Evolutionary conservation across 2,329 filamentous ascomycete genomes (phyloP).

Genomic region (Anisogramma anomala): DNA sequence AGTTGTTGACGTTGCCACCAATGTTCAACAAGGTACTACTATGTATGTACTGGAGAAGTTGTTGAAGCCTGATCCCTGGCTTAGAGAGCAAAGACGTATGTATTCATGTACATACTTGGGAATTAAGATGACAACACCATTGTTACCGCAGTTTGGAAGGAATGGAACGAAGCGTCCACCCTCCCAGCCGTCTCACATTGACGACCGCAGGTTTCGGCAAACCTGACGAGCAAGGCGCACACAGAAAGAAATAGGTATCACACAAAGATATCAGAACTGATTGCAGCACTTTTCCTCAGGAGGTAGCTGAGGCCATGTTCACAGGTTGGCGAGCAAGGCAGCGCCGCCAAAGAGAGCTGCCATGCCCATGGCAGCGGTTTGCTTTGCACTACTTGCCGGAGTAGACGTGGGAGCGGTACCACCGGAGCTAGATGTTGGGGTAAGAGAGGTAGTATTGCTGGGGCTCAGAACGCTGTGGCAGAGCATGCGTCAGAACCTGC

Average conservation of each 20-base stretch:
- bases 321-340: constrained; percentile 5
- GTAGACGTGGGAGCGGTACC: constrained; percentile 20
- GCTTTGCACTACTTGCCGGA: constrained; percentile 2
- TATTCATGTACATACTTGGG: no score
- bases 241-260: background rate
- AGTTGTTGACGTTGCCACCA: no score
- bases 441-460: constrained; percentile 25
- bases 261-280: background rate
- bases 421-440: constrained; percentile 27
- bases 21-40: no score
- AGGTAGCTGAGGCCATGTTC: background rate
- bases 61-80: no score
- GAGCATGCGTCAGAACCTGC: background rate
- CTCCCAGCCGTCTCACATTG: no score
- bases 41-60: no score
- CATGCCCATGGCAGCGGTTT: constrained; percentile 7
- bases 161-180: no score
- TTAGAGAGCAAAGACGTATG: no score
- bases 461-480: constrained; percentile 31
- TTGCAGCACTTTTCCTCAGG: background rate
- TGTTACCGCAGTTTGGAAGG: no score
- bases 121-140: no score
- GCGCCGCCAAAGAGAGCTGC: constrained; percentile 10
- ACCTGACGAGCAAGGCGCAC: background rate
- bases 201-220: no score